Conservation (phyloP, 1,284 basidiomycete genomes). For the Microbotryomycetes sp. region DNA sequence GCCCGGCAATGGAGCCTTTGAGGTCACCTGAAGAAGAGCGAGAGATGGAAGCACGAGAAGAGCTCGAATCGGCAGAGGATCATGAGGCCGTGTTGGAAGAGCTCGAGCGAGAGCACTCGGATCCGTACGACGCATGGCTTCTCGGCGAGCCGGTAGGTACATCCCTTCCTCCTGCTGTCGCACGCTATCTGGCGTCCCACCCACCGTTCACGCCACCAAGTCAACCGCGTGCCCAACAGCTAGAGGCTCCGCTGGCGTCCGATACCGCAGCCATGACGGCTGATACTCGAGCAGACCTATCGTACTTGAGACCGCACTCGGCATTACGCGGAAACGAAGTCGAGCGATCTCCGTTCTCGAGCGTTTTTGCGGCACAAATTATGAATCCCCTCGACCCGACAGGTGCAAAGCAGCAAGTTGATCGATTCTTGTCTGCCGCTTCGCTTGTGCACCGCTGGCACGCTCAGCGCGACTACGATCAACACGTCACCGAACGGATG, state of each 20-base stretch:
- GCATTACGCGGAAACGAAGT: background rate
- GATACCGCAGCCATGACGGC: background rate
- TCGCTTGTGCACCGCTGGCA: conserved; percentile 15
- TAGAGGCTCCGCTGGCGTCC: background rate
- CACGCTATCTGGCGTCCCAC: conserved; percentile 27
- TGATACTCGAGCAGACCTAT: conserved; percentile 6
- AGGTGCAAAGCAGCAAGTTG: conserved; percentile 13
- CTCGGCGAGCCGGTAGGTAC: conserved; percentile 18
- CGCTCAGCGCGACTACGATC: conserved; percentile 13
- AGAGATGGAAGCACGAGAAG: conserved; percentile 22
- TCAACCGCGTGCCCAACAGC: background rate
- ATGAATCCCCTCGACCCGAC: conserved; percentile 24
- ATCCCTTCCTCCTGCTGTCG: conserved; percentile 1
- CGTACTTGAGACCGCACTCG: conserved; percentile 13
- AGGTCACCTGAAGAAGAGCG: conserved; percentile 9
- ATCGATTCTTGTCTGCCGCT: conserved; percentile 25
- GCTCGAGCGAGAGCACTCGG: conserved; percentile 14
- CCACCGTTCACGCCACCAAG: conserved; percentile 17
- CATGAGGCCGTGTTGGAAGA: conserved; percentile 17
- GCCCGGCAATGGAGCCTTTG: conserved; percentile 1
- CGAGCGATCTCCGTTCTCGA: conserved; percentile 1
- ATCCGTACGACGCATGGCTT: conserved; percentile 31
- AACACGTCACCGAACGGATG: conserved; percentile 9
- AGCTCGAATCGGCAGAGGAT: conserved; percentile 7
- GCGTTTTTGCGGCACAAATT: conserved; percentile 19